A percentile compares a stretch with the other conserved stretches of the same genome.
Conservation (phyloP, 1,139 yeast species). For the Suhomyces taliae region DNA sequence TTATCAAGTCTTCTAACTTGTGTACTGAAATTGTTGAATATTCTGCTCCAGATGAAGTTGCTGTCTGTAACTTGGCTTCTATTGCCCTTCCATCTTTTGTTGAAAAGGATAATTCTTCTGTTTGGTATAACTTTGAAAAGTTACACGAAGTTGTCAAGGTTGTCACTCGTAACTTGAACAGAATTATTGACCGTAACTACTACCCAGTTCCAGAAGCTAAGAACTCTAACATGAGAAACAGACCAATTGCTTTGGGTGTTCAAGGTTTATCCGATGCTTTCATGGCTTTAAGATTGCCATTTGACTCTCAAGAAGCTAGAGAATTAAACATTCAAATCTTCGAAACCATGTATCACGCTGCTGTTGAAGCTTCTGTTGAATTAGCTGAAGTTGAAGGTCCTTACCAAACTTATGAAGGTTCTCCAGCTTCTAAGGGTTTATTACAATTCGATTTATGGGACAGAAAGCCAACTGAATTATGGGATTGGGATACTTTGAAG, state of each 20-base stretch:
- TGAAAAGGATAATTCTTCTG: slow-evolving; percentile 36
- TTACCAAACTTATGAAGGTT: slow-evolving; percentile 51
- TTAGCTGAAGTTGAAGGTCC: slow-evolving; percentile 50
- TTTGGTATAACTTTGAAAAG: slow-evolving; percentile 53
- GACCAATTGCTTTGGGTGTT: slow-evolving; percentile 65
- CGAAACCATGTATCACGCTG: slow-evolving; percentile 62
- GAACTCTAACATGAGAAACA: slow-evolving; percentile 53
- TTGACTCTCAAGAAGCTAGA: slow-evolving; percentile 57
- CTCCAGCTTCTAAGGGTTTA: slow-evolving; percentile 59
- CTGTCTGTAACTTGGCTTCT: slow-evolving; percentile 89
- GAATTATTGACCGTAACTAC: slow-evolving; percentile 55
- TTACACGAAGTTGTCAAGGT: slow-evolving; percentile 56
- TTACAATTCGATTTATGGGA: slow-evolving; percentile 61
- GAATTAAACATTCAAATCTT: slow-evolving; percentile 58
- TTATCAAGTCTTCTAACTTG: slow-evolving; percentile 82
- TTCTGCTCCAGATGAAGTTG: slow-evolving; percentile 83
- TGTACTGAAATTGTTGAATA: slow-evolving; percentile 92
- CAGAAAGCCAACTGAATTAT: slow-evolving; percentile 56
- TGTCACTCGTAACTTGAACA: slow-evolving; percentile 54
- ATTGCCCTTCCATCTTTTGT: slow-evolving; percentile 77
- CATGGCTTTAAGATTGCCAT: slow-evolving; percentile 56
- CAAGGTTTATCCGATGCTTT: slow-evolving; percentile 64
- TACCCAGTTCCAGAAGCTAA: slow-evolving; percentile 58
- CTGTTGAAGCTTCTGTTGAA: slow-evolving; percentile 57
- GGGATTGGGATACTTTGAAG: slow-evolving; percentile 74